Base-by-base conservation (phyloP, 176 grass and related monocot genomes). In the Saccharum officinarum region DNA sequence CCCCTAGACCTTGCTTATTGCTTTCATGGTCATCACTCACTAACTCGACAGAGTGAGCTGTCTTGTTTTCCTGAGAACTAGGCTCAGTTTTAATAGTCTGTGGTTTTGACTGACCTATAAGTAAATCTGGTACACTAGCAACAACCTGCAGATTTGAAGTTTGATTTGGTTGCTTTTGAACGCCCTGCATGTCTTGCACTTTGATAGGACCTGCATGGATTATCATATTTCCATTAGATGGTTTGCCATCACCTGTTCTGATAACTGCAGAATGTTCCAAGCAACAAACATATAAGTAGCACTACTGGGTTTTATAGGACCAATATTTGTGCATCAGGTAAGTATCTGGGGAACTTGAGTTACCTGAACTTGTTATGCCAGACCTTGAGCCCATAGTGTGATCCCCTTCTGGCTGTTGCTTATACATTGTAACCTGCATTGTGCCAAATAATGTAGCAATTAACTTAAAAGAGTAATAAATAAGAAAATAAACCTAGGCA, bases 371-470 rank as follows among this genome's bases (percentile, higher is more conserved):
- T 36, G 39, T 60, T 81, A 80, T 16, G 69, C 25, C 41, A n/a
- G 81, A 22, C 15, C 79, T 79, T 81, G 85, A 77, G 52, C 46
- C 78, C 42, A 25, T 80, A 86, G 52, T 86, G 75, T 87, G 69
- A 80, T 71, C 87, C 45, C 40, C 84, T 63, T 93, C 89, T 67
- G 75, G 30, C 50, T 86, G 71, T 83, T 75, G 37, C 57, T 89
- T 87, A 79, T 80, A 82, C 74, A 92, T 82, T 26, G 69, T 78
- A 81, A 85, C 85, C 81, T 94, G 82, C 78, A 88, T 77, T 80
- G 73, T 60, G 77, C 63, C 22, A 7, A 47, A 41, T 38, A 83
- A 63, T 64, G 26, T 0, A 14, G 38, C 34, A 74, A 54, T 33
- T n/a, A 39, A 63, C 66, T 64, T 62, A 38, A 83, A 81, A 65